Percentiles rank a stretch among this genome's conserved stretches.
Conservation (phyloP, 1,139 yeast species). For the Yamadazyma friedrichii region DNA sequence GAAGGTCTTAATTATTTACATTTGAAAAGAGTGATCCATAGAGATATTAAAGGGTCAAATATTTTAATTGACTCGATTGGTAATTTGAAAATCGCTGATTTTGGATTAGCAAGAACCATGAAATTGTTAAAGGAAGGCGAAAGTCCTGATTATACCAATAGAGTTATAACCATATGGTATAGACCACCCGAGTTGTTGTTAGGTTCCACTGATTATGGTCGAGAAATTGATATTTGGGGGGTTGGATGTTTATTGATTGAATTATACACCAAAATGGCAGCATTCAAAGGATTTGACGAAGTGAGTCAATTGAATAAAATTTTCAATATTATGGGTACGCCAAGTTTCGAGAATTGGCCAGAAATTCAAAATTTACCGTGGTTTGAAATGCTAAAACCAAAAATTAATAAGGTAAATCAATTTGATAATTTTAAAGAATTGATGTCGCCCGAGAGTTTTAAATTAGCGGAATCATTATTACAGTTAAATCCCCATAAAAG, state of each 20-base stretch:
- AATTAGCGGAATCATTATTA: constrained; percentile 63
- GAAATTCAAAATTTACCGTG: constrained; percentile 76
- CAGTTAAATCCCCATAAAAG: constrained; percentile 68
- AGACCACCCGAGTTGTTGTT: constrained; percentile 91
- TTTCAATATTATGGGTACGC: constrained; percentile 85
- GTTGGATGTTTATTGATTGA: constrained; percentile 90
- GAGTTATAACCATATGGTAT: constrained; percentile 96
- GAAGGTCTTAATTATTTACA: constrained; percentile 84
- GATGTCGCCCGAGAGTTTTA: constrained; percentile 56
- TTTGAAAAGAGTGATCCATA: constrained; percentile 73
- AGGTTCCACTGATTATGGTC: constrained; percentile 87
- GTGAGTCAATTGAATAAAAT: constrained; percentile 77
- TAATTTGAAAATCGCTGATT: constrained; percentile 81
- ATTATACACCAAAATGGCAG: constrained; percentile 69
- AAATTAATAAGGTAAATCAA: constrained; percentile 39
- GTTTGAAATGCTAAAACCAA: constrained; percentile 82
- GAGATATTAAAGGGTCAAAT: constrained; percentile 95
- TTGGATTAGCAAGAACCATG: constrained; percentile 88
- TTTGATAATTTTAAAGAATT: constrained; percentile 50
- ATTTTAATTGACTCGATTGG: constrained; percentile 75
- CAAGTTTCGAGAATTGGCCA: constrained; percentile 76
- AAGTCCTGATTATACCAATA: constrained; percentile 78
- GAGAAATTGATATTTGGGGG: constrained; percentile 97
- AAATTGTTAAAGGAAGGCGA: constrained; percentile 50
- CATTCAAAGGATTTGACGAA: constrained; percentile 88